Evolutionary conservation across 78 protist genomes (phyloP), one percentile per base, ranked within the genome.

Genomic region (Creolimax fragrantissima): DNA sequence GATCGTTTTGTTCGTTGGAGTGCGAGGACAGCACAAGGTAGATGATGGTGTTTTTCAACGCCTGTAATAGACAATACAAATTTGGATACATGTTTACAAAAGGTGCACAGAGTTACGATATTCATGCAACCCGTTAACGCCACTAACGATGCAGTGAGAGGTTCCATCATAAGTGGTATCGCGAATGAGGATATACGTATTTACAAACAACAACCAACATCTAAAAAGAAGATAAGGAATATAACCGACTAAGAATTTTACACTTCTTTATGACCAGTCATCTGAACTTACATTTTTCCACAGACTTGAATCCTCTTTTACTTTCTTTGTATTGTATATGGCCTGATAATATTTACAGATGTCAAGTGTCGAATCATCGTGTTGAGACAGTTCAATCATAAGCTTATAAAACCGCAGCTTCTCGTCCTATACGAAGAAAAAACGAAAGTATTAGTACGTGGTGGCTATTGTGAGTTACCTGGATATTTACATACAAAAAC

Each of bases 1-100:
- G 81, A 41, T 91, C 92, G 4, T 3, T 1, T 89, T 88, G 93
- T 83, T 94, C 95, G 92, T 92, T 84, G 89, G n/a, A 42, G 84
- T 35, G 24, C 6, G 93, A 85, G 3, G 94, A 35, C 24, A 94
- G 93, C 37, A 89, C 35, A 36, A 90, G 74, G 45, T 45, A 92
- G 67, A 92, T 3, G 17, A 83, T 86, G 17, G 43, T 36, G 66
- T 3, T 43, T 81, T 45, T 47, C 41, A 94, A 81, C 5, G 92
- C 92, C 85, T 2, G 35, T 2, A 17, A 88, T 4, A 3, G 3
- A 41, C 17, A 86, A 86, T 39, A 86, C 32, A 3, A 86, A 86
- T 4, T 44, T 3, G 35, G 43, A 86, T 4, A 86, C n/a, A n/a
- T n/a, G n/a, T n/a, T n/a, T n/a, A n/a, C n/a, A n/a, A n/a, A n/a